phyloP scores from a whole-genome alignment of 768 basidiomycete species.

The Filobasidium wieringae region DNA sequence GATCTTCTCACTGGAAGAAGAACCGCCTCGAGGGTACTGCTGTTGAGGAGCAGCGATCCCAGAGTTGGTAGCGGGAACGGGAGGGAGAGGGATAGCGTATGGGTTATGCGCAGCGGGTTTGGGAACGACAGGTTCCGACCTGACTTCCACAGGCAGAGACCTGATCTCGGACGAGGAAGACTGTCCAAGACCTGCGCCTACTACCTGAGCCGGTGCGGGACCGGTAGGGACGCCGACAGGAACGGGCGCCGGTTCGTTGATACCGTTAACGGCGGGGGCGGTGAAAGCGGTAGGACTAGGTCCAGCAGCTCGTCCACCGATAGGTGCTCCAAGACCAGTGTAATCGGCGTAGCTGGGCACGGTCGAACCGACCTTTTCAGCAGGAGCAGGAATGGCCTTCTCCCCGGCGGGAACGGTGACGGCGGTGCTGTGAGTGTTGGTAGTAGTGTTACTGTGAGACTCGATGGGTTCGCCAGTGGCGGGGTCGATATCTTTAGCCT shows the following conservation, averaged over 20 bases:
- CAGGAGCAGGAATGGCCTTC: not conserved
- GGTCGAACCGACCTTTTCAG: not conserved
- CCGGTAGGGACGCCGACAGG: not conserved
- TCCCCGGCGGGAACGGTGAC: not conserved
- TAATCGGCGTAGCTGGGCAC: not conserved
- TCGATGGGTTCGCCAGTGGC: conserved; percentile 3
- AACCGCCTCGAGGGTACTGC: not conserved
- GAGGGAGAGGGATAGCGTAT: not conserved
- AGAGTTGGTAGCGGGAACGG: not conserved
- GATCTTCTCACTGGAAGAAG: not conserved
- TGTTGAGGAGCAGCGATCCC: not conserved
- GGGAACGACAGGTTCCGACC: no score
- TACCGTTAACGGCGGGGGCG: not conserved
- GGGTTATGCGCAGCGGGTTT: no score
- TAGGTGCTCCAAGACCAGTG: not conserved
- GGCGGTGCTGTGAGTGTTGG: not conserved
- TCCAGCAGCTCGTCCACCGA: not conserved
- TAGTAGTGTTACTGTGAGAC: not conserved
- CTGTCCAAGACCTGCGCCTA: not conserved
- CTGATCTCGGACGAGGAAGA: not conserved
- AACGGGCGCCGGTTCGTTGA: not conserved
- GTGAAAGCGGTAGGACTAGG: not conserved
- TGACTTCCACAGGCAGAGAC: not conserved
- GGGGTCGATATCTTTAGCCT: conserved; percentile 29
- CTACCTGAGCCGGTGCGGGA: not conserved